A percentile compares a stretch with the other conserved stretches of the same genome.
phyloP scores from a whole-genome alignment of 1,139 yeast genomes.

The Saccharomycopsis phalli region DNA sequence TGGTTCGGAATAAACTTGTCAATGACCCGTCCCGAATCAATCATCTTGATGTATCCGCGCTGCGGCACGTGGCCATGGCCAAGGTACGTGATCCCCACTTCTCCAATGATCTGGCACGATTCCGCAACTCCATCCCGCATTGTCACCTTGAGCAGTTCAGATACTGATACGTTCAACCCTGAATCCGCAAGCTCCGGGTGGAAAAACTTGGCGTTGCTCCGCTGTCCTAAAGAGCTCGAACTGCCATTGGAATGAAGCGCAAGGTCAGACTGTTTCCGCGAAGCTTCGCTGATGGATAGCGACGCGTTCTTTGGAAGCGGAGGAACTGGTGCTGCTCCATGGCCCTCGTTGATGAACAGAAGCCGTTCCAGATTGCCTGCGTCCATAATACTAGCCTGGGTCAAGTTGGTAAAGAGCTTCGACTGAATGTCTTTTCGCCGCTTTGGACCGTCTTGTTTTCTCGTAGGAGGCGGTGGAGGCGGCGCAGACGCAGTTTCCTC shows the following conservation, averaged over 20 bases:
- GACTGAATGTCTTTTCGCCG: slow-evolving; percentile 45
- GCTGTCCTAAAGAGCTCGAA: slow-evolving; percentile 8
- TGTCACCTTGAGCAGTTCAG: slow-evolving; percentile 71
- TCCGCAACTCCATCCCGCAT: slow-evolving; percentile 55
- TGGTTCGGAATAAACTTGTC: slow-evolving; percentile 31
- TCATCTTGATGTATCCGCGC: slow-evolving; percentile 28
- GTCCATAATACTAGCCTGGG: slow-evolving; percentile 30
- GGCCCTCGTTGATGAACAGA: slow-evolving; percentile 14
- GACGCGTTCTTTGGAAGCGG: slow-evolving; percentile 19
- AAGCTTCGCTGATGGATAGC: slow-evolving; percentile 13
- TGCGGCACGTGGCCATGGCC: slow-evolving; percentile 28
- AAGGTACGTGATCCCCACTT: slow-evolving; percentile 63
- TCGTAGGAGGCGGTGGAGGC: slow-evolving; percentile 16
- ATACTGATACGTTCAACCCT: slow-evolving; percentile 70
- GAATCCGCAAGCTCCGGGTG: slow-evolving; percentile 47
- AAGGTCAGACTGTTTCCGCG: slow-evolving; percentile 15
- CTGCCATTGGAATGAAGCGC: slow-evolving; percentile 4
- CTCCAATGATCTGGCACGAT: slow-evolving; percentile 64
- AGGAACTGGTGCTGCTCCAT: slow-evolving; percentile 10
- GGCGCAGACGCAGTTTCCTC: slow-evolving; percentile 5
- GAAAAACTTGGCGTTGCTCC: slow-evolving; percentile 9
- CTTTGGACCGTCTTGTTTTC: slow-evolving; percentile 16
- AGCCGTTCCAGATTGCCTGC: slow-evolving; percentile 24
- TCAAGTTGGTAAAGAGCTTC: slow-evolving; percentile 44
- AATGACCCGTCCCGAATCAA: slow-evolving; percentile 26